These are phyloP conservation scores for Thalassiosira pacifica DNA, from an alignment of 352 stramenopile genomes.

Conservation along the genomic window DNA sequence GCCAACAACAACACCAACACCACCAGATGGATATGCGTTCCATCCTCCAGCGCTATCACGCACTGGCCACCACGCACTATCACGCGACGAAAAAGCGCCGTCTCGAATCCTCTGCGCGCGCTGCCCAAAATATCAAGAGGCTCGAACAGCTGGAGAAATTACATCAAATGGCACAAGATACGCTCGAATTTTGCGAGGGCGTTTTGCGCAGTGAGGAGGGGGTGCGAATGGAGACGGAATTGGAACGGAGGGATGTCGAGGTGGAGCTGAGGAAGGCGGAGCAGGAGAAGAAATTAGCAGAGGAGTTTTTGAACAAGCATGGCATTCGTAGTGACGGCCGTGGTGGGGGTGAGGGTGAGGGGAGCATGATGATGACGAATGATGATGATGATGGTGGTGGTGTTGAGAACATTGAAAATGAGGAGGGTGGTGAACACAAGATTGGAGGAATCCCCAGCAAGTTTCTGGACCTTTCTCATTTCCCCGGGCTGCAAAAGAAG, in stretches of 20 bases:
- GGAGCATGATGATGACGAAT: conserved; percentile 1
- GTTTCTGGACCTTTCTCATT: conserved; percentile 61
- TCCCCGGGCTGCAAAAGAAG: conserved; percentile 40
- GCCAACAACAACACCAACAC: not conserved
- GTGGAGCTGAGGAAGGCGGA: conserved; percentile 15
- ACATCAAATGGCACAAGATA: conserved; percentile 29
- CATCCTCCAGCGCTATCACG: conserved; percentile 31
- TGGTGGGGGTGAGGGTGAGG: not conserved
- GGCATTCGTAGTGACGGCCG: too few species aligned
- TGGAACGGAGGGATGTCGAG: not conserved
- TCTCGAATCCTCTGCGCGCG: conserved; percentile 3
- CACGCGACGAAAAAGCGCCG: conserved; percentile 7
- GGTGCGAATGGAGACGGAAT: not conserved
- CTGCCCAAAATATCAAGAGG: too few species aligned
- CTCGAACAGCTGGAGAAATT: conserved; percentile 14
- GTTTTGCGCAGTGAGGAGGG: conserved; percentile 1
- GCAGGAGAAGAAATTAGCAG: conserved; percentile 21
- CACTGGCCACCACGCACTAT: conserved; percentile 13
- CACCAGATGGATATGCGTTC: conserved; percentile 1
- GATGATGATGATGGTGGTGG: not conserved
- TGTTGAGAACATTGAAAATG: conserved; percentile 4
- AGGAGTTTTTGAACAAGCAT: conserved; percentile 32
- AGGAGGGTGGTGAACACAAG: not conserved
- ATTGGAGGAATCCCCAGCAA: conserved; percentile 58
- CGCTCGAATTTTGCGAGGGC: conserved; percentile 12